Evolutionary conservation across 208 protist genomes (phyloP), one percentile per base, ranked within the genome.

Genomic region (Perkinsela sp.): DNA sequence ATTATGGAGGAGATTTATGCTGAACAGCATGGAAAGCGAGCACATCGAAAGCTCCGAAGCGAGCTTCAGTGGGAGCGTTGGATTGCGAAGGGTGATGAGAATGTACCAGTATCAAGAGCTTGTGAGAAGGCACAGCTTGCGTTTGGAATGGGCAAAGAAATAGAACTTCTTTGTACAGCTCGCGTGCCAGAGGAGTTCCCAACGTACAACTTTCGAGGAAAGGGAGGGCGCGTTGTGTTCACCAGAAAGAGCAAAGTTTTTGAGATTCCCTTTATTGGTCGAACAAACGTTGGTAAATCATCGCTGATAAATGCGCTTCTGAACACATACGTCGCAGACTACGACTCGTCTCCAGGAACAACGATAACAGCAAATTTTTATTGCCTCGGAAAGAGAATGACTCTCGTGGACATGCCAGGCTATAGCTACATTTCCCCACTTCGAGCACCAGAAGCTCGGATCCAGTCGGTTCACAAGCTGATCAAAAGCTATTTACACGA

Each of bases 1-100:
- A 90, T 92, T 67, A 71, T 92, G n/a, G 84, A 92, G 72, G 86
- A 92, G 68, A 87, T 92, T 30, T 92, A 92, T 73, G 71, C 76
- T 40, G 83, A 81, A 31, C 74, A 90, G 22, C 86, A 92, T 74
- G 86, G 86, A 13, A 73, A 72, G 16, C 82, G 86, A 32, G 83
- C 86, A 30, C 83, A 92, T 76, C 79, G 86, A 1, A 78, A 79
- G 70, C 76, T 92, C 30, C 85, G 86, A 71, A 79, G 79, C 30
- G 86, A 84, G 31, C 79, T 92, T 1, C 77, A 79, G 66, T 90
- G 82, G 83, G 86, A 92, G 76, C 82, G 88, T 74, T 92, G 86
- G 84, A 90, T 92, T 72, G 81, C 86, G 29, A 88, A 88, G 69
- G 86, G 86, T 15, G 84, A 92, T 67, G 86, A 84, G 75, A 92